Percentiles rank a stretch among this genome's conserved stretches.
These are phyloP conservation scores for Oidium heveae DNA, from an alignment of 2,329 filamentous ascomycete genomes.

Conservation along the genomic window DNA sequence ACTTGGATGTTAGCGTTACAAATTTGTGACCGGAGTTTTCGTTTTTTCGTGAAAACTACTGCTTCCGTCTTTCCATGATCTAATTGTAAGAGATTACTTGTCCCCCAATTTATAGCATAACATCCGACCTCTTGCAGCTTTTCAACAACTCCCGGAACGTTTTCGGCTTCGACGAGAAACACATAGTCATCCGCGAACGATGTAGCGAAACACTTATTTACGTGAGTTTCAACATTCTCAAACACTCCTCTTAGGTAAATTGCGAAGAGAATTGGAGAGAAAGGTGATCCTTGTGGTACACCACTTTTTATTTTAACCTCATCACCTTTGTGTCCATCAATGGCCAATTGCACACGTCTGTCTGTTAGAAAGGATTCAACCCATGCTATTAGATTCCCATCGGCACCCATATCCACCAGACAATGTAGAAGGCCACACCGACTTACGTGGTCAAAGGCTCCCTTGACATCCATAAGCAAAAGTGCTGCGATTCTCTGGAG, in stretches of 20 bases:
- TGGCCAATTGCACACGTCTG: background rate
- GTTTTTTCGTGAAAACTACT: background rate
- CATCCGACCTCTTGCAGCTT: background rate
- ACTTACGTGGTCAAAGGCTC: background rate
- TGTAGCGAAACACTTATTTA: background rate
- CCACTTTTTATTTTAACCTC: background rate
- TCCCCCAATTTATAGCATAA: background rate
- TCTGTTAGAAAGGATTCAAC: background rate
- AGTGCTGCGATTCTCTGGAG: background rate
- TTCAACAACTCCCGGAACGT: background rate
- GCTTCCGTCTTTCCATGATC: background rate
- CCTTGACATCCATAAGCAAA: background rate
- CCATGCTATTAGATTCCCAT: background rate
- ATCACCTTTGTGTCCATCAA: background rate
- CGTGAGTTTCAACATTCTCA: background rate
- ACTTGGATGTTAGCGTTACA: background rate
- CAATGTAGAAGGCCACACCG: background rate
- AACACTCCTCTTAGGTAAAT: background rate
- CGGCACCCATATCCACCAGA: background rate
- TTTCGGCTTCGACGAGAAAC: background rate
- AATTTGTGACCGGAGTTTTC: background rate
- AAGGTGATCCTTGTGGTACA: no score
- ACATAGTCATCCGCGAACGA: background rate
- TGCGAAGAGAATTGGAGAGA: no score
- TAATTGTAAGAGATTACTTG: background rate